Conservation (phyloP, 208 protist genomes). For the Leishmania braziliensis region DNA sequence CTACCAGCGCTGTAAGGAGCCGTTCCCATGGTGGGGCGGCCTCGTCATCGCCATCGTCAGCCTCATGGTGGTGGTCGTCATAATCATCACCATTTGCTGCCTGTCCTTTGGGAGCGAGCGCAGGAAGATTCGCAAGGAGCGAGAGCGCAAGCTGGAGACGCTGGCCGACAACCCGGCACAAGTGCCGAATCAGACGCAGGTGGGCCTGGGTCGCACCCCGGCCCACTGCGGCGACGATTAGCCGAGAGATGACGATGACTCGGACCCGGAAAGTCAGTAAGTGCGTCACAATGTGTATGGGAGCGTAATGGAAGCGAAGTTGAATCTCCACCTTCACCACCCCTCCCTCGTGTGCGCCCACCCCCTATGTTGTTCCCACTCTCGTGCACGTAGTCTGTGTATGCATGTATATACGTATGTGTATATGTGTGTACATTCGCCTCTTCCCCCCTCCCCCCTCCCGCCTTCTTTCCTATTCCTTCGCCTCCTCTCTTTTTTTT, state of each 20-base stretch:
- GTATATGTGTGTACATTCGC: background rate
- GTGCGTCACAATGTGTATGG: background rate
- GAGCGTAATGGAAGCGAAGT: background rate
- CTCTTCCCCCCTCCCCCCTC: background rate
- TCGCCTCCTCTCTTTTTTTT: background rate
- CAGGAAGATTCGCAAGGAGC: constrained; percentile 33
- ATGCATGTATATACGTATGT: background rate
- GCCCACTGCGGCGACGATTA: background rate
- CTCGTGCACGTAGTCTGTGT: background rate
- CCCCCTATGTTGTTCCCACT: background rate
- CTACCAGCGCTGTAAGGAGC: constrained; percentile 41
- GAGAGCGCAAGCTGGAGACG: constrained; percentile 34
- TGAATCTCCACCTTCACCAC: background rate
- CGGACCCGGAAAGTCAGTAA: background rate
- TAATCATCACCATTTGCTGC: constrained; percentile 54
- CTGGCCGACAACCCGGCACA: constrained; percentile 46
- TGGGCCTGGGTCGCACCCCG: constrained; percentile 41
- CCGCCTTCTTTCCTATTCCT: constrained; percentile 9
- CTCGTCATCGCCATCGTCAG: constrained; percentile 46
- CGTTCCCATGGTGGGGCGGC: constrained; percentile 58
- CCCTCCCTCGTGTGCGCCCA: background rate
- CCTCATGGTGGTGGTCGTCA: constrained; percentile 34
- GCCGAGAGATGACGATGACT: constrained; percentile 23
- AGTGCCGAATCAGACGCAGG: constrained; percentile 61
- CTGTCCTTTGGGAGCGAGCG: constrained; percentile 40